Base-by-base conservation (phyloP, 179 eudicot species). In the Carnegiea gigantea region DNA sequence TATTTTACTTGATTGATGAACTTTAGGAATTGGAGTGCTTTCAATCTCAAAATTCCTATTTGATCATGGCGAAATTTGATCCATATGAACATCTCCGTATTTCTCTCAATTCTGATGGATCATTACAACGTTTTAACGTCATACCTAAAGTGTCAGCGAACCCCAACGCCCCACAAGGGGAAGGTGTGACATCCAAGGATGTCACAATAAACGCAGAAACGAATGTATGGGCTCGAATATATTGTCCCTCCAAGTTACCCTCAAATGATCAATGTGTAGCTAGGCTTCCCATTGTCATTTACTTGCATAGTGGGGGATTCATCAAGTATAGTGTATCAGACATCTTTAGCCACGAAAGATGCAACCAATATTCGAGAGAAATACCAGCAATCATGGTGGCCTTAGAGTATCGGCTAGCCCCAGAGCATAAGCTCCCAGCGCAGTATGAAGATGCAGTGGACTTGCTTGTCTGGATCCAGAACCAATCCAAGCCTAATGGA, bases 291-390 rank as follows among this genome's bases (percentile, higher is more conserved):
- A 67, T 90, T 18, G 23, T 90, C 17, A 6, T 89, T 1, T 89
- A 64, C 84, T 88, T 89, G 75, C 95, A 89, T 62, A 33, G 83
- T 21, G 95, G 93, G 0, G 91, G 94, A 1, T 89, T 89, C 87
- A 84, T 91, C 54, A 79, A 79, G 28, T 81, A 80, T 68, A 79
- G 84, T 10, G 82, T 71, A 23, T 62, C 79, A 0, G 83, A 85
- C 49, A 17, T 78, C 9, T 62, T 87, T 26, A 71, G 70, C 75
- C 86, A 87, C 3, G 84, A 87, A 30, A 78, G 67, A 20, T 83
- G 88, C 60, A 38, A 33, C 4, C 77, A 67, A 36, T 26, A 78
- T 11, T 51, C 86, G 5, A 60, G 73, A 1, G 79, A 75, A 11
- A 46, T 87, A 7, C 86, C 86, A 0, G 38, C 75, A 20, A 79